Evolutionary conservation across 2,329 filamentous ascomycete species (phyloP).

Genomic region (Sporothrix brunneoviolacea): DNA sequence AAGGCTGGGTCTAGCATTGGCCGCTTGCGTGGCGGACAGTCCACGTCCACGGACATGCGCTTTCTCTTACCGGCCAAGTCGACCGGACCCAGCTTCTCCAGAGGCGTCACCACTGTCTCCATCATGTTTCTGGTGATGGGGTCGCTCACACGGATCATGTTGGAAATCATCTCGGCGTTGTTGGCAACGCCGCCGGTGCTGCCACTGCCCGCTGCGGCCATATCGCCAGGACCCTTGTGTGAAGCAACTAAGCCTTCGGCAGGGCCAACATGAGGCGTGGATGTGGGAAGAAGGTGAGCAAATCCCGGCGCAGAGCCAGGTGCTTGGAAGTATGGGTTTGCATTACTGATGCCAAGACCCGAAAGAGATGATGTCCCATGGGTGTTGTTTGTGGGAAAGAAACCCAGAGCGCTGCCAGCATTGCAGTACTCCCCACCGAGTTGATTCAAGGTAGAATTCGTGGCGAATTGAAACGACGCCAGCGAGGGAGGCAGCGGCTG

Average conservation of each 20-base stretch:
- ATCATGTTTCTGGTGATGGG: neutral
- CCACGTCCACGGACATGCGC: neutral
- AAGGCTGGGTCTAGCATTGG: neutral
- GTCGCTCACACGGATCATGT: neutral
- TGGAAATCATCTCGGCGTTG: slow-evolving; percentile 4
- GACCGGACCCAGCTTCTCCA: neutral
- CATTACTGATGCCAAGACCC: neutral
- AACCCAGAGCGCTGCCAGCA: neutral
- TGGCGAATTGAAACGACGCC: neutral
- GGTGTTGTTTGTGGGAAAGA: neutral
- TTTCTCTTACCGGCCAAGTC: neutral
- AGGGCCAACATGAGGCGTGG: no score
- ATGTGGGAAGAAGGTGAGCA: no score
- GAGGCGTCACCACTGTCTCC: neutral
- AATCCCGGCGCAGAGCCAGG: neutral
- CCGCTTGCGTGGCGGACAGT: neutral
- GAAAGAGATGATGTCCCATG: neutral
- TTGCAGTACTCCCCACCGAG: neutral
- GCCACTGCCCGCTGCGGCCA: no score
- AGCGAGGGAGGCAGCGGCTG: neutral
- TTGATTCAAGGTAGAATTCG: neutral
- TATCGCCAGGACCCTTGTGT: no score
- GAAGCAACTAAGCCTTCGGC: no score
- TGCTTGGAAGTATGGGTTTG: neutral
- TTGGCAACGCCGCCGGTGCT: no score